Conservation (phyloP, 2,329 filamentous ascomycete genomes). For the Nakataea oryzae region DNA sequence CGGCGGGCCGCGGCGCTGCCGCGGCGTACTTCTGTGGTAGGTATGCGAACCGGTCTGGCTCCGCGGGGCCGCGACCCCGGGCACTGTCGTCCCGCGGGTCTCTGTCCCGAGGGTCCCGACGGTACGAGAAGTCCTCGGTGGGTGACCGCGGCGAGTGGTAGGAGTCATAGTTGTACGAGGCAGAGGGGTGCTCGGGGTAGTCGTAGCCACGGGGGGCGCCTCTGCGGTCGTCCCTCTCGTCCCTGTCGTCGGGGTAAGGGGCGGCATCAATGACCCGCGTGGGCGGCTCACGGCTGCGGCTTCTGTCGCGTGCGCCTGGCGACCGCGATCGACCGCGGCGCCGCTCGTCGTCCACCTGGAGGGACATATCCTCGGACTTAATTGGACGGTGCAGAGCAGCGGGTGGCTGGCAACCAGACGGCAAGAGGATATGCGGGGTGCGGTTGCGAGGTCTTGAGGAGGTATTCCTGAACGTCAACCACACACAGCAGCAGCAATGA, state of each 20-base stretch:
- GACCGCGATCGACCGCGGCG: constrained; percentile 38
- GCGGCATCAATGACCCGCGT: constrained; percentile 27
- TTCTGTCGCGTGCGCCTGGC: constrained; percentile 21
- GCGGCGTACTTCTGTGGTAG: constrained; percentile 35
- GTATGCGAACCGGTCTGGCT: constrained; percentile 28
- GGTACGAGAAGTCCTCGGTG: constrained; percentile 17
- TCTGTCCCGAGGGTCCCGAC: constrained; percentile 20
- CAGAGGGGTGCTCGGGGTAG: constrained; percentile 13
- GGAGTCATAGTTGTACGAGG: constrained; percentile 4
- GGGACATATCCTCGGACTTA: constrained; percentile 32
- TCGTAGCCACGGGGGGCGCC: constrained; percentile 18
- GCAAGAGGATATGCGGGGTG: no score
- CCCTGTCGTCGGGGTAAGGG: constrained; percentile 28
- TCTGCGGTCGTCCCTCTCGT: constrained; percentile 16
- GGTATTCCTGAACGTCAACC: background rate
- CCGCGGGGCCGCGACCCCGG: constrained; percentile 4
- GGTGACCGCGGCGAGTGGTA: constrained; percentile 10
- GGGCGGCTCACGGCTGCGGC: constrained; percentile 22
- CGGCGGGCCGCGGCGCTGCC: background rate
- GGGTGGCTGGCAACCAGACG: background rate
- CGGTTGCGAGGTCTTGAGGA: background rate
- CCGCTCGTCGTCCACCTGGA: constrained; percentile 33
- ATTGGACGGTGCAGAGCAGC: background rate
- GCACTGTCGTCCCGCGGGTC: constrained; percentile 6
- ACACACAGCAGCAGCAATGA: background rate